phyloP scores from a whole-genome alignment of 148 eudicot genomes.

The Cornus controversa region DNA sequence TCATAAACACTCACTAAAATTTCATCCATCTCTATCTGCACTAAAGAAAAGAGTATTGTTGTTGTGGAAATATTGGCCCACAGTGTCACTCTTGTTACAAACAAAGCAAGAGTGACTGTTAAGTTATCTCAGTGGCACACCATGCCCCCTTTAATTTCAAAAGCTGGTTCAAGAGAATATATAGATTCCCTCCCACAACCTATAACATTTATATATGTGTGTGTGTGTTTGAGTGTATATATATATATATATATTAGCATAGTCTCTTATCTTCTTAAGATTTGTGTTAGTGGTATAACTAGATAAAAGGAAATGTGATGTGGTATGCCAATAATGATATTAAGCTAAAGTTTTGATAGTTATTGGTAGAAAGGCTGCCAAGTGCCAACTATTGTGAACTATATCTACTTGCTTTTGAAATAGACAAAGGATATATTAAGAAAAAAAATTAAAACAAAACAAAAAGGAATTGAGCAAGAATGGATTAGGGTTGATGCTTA shows the following conservation, averaged over 20 bases:
- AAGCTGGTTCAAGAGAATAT: background rate
- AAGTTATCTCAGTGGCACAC: background rate
- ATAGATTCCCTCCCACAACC: background rate
- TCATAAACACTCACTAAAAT: slow-evolving; percentile 19
- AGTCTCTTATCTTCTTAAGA: background rate
- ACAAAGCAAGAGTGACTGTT: background rate
- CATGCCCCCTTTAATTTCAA: background rate
- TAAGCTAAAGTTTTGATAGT: background rate
- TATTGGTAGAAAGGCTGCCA: background rate
- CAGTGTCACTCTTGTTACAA: slow-evolving; percentile 20
- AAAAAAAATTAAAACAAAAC: too few species aligned
- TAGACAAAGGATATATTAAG: background rate
- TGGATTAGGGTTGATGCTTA: too few species aligned
- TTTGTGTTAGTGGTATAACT: background rate
- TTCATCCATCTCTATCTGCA: background rate
- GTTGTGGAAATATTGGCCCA: slow-evolving; percentile 20
- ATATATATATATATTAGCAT: background rate
- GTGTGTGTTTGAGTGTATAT: background rate
- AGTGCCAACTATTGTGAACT: background rate
- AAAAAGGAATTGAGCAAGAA: too few species aligned
- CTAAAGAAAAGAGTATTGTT: background rate
- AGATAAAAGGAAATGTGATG: too few species aligned
- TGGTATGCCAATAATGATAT: background rate
- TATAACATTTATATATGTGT: background rate
- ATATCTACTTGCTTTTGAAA: background rate